Base-by-base conservation (phyloP, 1,284 basidiomycete genomes). In the Fistulinella cinereoalba region DNA sequence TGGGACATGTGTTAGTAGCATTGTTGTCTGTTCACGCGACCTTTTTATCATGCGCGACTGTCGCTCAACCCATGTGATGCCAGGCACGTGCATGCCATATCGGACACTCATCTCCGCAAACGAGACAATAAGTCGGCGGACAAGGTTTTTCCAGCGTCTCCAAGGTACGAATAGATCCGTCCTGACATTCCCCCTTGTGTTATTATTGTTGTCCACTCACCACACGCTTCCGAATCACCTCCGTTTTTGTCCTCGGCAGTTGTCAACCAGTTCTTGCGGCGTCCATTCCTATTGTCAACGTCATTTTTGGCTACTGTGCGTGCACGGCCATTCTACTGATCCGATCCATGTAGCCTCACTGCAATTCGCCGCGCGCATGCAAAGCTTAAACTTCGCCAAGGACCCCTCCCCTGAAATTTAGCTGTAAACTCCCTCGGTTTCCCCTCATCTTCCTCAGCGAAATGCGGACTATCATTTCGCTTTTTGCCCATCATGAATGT, bases 81-180 rank as follows among this genome's bases (percentile, higher is more conserved):
- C 25, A 37, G 52, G 51, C 19, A 41, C 45, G 9, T 33, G 25
- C 12, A 27, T 49, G 11, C 47, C 48, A 43, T 52, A 55, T 16
- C 28, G 3, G 42, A 37, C 5, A 12, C 18, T 55, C 39, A 47
- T 44, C n/a, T 39, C 55, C 52, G 47, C 44, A 44, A 50, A 11
- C 39, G 18, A 50, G 12, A 64, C 61, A 60, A 60, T 61, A 65
- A 54, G 40, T 31, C n/a, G 25, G 1, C 41, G 37, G 46, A 63
- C 56, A 63, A 60, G 60, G 60, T 53, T 62, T 21, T 22, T 12
- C 39, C 44, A 41, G 36, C 52, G 23, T 55, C 45, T 46, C 40
- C 49, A 47, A 63, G 62, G 62, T 57, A 63, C 60, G 58, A 27
- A 57, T 46, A 53, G 13, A 47, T n/a, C n/a, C 49, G 47, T 53